Conservation (phyloP, 257 asterid genomes). For the Solanum microdontum region DNA sequence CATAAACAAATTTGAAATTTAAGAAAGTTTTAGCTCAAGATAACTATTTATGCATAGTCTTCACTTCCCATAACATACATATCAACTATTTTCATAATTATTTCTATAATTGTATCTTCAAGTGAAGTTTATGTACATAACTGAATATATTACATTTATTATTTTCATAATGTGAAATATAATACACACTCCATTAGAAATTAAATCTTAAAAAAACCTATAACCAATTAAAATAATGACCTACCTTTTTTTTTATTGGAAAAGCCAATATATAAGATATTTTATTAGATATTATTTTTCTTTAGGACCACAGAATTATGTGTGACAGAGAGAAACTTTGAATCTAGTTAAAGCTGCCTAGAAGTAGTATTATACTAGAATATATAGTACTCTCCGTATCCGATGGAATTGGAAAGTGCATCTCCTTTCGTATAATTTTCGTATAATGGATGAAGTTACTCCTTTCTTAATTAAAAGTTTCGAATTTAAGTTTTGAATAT, state of each 20-base stretch:
- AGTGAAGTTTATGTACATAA: too few relatives aligned
- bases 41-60: background rate
- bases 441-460: fast-evolving
- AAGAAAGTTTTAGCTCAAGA: background rate
- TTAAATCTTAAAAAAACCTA: background rate
- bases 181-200: background rate
- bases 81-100: background rate
- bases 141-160: too few relatives aligned
- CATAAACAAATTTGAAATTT: background rate
- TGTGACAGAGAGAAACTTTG: background rate
- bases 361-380: background rate
- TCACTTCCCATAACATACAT: background rate
- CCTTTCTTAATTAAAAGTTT: fast-evolving
- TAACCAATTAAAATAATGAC: background rate
- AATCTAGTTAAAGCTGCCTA: background rate
- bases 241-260: background rate
- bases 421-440: background rate
- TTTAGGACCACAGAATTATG: background rate
- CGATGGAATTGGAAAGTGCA: background rate
- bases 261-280: background rate
- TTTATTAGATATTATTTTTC: background rate
- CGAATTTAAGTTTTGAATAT: too few relatives aligned
- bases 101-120: too few relatives aligned
- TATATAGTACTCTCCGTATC: background rate
- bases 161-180: background rate